Evolutionary conservation across 2,329 filamentous ascomycete genomes (phyloP).

Genomic region (Beauveria asiatica): DNA sequence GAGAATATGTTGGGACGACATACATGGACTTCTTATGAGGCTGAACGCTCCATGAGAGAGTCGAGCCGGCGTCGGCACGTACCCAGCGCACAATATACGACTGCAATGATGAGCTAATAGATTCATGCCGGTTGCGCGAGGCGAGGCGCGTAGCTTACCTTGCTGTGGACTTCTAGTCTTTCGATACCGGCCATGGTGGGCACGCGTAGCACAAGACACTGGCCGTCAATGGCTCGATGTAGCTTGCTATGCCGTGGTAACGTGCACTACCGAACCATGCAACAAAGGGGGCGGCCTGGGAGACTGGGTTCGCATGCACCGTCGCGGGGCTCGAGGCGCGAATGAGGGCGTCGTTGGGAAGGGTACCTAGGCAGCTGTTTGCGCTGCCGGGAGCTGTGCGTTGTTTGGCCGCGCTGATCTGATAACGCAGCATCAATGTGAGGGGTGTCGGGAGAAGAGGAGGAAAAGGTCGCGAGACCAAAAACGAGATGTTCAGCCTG

Average conservation of each 20-base stretch:
- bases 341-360: not conserved
- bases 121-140: not conserved
- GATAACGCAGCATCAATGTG: not conserved
- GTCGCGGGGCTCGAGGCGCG: not conserved
- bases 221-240: not conserved
- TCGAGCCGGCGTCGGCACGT: constrained; percentile 79
- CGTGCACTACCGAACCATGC: not conserved
- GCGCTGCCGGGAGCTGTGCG: not conserved
- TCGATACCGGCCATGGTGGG: constrained; percentile 81
- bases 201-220: not conserved
- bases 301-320: not conserved
- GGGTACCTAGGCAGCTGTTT: not conserved
- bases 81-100: constrained; percentile 98
- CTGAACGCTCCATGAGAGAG: constrained; percentile 95
- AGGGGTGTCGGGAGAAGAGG: not conserved
- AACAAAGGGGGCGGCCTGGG: not conserved
- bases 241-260: not conserved
- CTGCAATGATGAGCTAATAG: constrained; percentile 39
- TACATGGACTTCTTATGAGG: constrained; percentile 96
- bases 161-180: constrained; percentile 94
- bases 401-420: not conserved
- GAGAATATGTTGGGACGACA: constrained; percentile 16
- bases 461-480: not conserved
- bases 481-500: not conserved
- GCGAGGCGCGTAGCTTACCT: constrained; percentile 45